Conservation (phyloP, 1,139 yeast genomes). For the Hyphopichia pseudoburtonii region DNA sequence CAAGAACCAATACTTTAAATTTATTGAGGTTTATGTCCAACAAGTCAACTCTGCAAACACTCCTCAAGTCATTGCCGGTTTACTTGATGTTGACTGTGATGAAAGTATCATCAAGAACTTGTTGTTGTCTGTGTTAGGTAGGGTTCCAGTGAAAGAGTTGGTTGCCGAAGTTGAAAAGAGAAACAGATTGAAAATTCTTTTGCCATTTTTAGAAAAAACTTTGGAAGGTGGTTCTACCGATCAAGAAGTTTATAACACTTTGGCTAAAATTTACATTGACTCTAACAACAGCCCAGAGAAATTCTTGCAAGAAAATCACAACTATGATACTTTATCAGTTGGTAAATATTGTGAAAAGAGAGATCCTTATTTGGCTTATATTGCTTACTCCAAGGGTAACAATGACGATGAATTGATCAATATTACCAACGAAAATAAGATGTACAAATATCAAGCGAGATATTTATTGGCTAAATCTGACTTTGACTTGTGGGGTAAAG, state of each 20-base stretch:
- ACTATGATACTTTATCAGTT: conserved; percentile 87
- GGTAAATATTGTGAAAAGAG: conserved; percentile 99
- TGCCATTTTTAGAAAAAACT: conserved; percentile 91
- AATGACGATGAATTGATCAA: conserved; percentile 86
- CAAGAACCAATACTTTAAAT: conserved; percentile 93
- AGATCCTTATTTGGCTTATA: conserved; percentile 96
- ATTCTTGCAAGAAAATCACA: conserved; percentile 86
- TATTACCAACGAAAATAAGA: conserved; percentile 93
- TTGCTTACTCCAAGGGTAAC: conserved; percentile 93
- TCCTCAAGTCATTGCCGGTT: conserved; percentile 94
- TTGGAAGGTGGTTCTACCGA: conserved; percentile 87
- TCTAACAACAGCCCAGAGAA: conserved; percentile 97
- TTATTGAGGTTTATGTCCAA: conserved; percentile 96
- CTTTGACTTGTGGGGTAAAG: conserved; percentile 75
- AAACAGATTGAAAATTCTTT: conserved; percentile 83
- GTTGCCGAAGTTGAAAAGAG: conserved; percentile 96
- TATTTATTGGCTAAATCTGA: conserved; percentile 87
- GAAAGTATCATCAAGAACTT: conserved; percentile 81
- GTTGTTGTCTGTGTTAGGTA: conserved; percentile 84
- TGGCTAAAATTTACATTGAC: conserved; percentile 97
- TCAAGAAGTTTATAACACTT: conserved; percentile 88
- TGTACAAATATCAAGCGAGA: conserved; percentile 98
- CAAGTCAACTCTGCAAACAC: conserved; percentile 94
- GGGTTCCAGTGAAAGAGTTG: conserved; percentile 87
- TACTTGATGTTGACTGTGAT: conserved; percentile 96